A percentile compares a stretch with the other conserved stretches of the same genome.
phyloP scores from a whole-genome alignment of 225 moss, liverwort and hornwort genomes.

The Asterella californica region DNA sequence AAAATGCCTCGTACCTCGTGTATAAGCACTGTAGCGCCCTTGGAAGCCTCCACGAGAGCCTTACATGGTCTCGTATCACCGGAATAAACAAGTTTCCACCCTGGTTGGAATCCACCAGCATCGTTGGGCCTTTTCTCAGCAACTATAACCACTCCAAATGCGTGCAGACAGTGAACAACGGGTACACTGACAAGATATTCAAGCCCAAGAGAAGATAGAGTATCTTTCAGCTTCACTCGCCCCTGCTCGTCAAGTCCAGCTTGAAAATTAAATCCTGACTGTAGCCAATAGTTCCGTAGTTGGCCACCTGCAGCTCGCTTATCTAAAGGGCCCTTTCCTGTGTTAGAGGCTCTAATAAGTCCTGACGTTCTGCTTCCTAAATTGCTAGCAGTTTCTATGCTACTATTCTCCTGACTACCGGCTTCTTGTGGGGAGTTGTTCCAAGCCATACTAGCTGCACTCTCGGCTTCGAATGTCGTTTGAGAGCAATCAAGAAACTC shows the following conservation, averaged over 20 bases:
- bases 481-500: conserved; percentile 94
- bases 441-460: conserved; percentile 45
- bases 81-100: conserved; percentile 98
- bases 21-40: conserved; percentile 88
- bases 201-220: conserved; percentile 61
- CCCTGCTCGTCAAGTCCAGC: conserved; percentile 80
- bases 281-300: conserved; percentile 84
- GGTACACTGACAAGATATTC: conserved; percentile 71
- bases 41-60: conserved; percentile 85
- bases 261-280: conserved; percentile 71
- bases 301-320: conserved; percentile 26
- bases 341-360: neutral
- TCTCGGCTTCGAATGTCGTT: conserved; percentile 76
- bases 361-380: neutral
- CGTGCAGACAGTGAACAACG: conserved; percentile 91
- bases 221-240: conserved; percentile 55
- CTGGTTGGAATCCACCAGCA: conserved; percentile 34
- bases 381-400: conserved; percentile 4
- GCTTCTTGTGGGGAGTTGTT: conserved; percentile 23
- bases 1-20: conserved; percentile 64
- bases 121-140: conserved; percentile 41
- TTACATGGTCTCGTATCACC: conserved; percentile 93
- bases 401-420: neutral
- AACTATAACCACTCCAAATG: conserved; percentile 83
- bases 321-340: conserved; percentile 10